Percentiles rank a stretch among this genome's conserved stretches.
These are phyloP conservation scores for Coemansia sp. DNA, from an alignment of 192 early-diverging fungal genomes.

Conservation along the genomic window DNA sequence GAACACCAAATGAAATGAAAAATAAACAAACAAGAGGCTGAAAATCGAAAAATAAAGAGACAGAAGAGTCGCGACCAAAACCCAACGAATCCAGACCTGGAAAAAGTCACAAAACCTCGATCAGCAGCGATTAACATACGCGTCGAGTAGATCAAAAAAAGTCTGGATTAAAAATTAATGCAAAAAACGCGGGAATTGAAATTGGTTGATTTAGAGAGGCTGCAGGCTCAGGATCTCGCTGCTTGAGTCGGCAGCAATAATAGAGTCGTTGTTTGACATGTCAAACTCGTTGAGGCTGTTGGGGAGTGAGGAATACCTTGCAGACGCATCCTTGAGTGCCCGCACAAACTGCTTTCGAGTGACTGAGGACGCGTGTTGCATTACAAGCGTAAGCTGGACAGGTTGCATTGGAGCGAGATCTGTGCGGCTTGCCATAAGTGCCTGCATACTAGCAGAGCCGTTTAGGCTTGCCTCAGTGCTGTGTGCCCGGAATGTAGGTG, in stretches of 20 bases:
- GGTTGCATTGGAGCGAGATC: constrained; percentile 15
- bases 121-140: too few relatives aligned
- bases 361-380: constrained; percentile 45
- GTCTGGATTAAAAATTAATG: neutral
- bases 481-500: constrained; percentile 3
- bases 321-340: constrained; percentile 43
- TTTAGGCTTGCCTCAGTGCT: neutral
- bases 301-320: constrained; percentile 5
- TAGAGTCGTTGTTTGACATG: neutral
- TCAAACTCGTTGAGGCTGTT: constrained; percentile 6
- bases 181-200: too few relatives aligned
- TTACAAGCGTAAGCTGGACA: constrained; percentile 49
- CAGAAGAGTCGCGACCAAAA: neutral
- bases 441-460: constrained; percentile 4
- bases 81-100: neutral
- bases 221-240: constrained; percentile 43
- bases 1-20: neutral
- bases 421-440: constrained; percentile 7
- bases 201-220: constrained; percentile 20
- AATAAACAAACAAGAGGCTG: neutral
- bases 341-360: constrained; percentile 53
- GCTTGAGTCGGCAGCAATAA: constrained; percentile 25
- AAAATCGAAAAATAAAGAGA: neutral
- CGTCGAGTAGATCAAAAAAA: too few relatives aligned
- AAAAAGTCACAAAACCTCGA: too few relatives aligned